phyloP scores from a whole-genome alignment of 192 early-diverging fungal genomes.

The Rhizoclosmatium globosum region DNA sequence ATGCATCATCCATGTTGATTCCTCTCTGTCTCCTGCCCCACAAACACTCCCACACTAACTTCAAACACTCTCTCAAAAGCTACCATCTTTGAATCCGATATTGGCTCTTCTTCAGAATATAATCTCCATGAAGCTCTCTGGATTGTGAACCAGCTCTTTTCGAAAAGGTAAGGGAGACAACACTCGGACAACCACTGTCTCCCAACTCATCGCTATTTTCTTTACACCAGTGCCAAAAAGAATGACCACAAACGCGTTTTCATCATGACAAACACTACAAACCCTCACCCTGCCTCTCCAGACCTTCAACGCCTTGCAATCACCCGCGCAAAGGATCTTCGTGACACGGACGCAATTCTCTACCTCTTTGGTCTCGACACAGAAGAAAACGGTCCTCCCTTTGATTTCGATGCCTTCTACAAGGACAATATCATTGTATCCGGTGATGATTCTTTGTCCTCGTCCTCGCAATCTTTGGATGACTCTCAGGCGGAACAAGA shows the following conservation, averaged over 20 bases:
- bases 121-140: slow-evolving; percentile 72
- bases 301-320: slow-evolving; percentile 60
- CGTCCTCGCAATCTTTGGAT: slow-evolving; percentile 2
- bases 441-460: not conserved
- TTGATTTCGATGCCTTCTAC: slow-evolving; percentile 69
- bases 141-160: slow-evolving; percentile 67
- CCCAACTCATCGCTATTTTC: not conserved
- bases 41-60: not conserved
- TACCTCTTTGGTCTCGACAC: slow-evolving; percentile 30
- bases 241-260: slow-evolving; percentile 71
- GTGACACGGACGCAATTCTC: slow-evolving; percentile 6
- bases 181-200: not conserved
- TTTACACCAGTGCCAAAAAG: slow-evolving; percentile 50
- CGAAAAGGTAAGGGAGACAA: slow-evolving; percentile 53
- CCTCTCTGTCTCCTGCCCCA: too few relatives aligned
- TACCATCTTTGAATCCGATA: slow-evolving; percentile 34
- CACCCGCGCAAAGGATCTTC: slow-evolving; percentile 59
- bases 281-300: slow-evolving; percentile 62
- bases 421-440: slow-evolving; percentile 32
- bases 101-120: slow-evolving; percentile 60
- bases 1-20: not conserved
- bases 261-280: slow-evolving; percentile 75
- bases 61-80: not conserved
- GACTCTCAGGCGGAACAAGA: slow-evolving; percentile 31
- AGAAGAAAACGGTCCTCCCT: slow-evolving; percentile 26